Percentiles rank a stretch among this genome's conserved stretches.
These are phyloP conservation scores for Candolleomyces efflorescens DNA, from an alignment of 768 basidiomycete genomes.

Conservation along the genomic window DNA sequence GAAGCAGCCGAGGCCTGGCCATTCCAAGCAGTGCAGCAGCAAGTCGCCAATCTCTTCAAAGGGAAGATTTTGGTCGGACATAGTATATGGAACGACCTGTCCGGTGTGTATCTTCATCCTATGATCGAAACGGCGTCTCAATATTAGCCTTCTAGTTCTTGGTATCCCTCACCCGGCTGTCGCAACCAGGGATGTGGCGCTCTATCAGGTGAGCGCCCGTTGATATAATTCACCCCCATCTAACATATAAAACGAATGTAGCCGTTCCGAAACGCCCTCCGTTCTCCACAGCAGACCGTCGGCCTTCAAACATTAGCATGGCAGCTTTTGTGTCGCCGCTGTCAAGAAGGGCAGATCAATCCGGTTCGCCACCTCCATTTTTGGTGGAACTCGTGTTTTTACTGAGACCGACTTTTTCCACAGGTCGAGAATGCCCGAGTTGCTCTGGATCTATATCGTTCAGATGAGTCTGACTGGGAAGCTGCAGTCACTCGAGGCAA, in stretches of 20 bases:
- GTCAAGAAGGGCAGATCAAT: constrained; percentile 67
- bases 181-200: constrained; percentile 72
- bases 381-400: neutral
- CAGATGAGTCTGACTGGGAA: constrained; percentile 67
- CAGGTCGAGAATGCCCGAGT: constrained; percentile 78
- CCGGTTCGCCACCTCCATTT: constrained; percentile 49
- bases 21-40: constrained; percentile 63
- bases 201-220: constrained; percentile 48
- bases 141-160: constrained; percentile 44
- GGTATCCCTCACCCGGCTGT: constrained; percentile 79
- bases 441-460: constrained; percentile 49
- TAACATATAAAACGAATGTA: constrained; percentile 17
- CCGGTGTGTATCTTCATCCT: constrained; percentile 42
- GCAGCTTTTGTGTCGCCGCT: constrained; percentile 77
- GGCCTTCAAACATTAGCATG: constrained; percentile 78
- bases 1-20: constrained; percentile 42
- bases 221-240: neutral
- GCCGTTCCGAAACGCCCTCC: constrained; percentile 72
- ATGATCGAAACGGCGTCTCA: constrained; percentile 2
- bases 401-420: neutral
- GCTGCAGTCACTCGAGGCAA: constrained; percentile 48
- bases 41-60: constrained; percentile 60
- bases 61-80: constrained; percentile 75
- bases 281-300: constrained; percentile 59
- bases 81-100: constrained; percentile 76